Evolutionary conservation across 2,329 filamentous ascomycete species (phyloP), one percentile per base, ranked within the genome.

Genomic region (Nemania sp.): DNA sequence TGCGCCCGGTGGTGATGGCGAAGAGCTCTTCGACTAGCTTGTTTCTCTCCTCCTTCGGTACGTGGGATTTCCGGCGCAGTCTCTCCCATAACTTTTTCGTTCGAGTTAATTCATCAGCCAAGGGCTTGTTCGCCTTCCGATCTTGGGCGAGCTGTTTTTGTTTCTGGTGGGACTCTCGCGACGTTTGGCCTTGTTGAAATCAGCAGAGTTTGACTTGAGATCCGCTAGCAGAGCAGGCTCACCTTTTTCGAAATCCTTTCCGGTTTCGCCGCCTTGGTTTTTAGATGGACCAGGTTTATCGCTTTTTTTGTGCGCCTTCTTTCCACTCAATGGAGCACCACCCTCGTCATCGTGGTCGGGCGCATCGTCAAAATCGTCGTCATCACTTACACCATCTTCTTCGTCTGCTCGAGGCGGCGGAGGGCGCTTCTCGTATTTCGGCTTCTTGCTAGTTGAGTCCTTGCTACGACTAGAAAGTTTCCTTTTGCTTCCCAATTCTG

Each of bases 51-150:
- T 95, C 90, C 65, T 88, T 86, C 34, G 91, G 89, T 1, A 99
- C 91, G 66, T 97, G 91, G 2, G 92, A 96, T 76, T 97, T 97
- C 65, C 90, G 81, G 61, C 94, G 88, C 68, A 99, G 76, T 57
- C 89, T 84, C 77, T 99, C 94, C 95, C 94, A 99, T 48, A 99
- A 82, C 77, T 97, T 96, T 80, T 99, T 99, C 49, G 90, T 89
- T 58, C 91, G 86, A 59, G 87, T 83, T 61, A 97, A 86, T 67
- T 89, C 84, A 70, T 97, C 92, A 68, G 93, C 91, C 63, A 97
- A 86, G 20, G 94, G 94, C 75, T 97, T 97, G 37, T 89, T 87
- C 31, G 90, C 87, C 78, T 92, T 97, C 64, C 95, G 90, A 70
- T 97, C 93, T 67, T 86, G 88, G 20, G 86, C 88, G 45, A 97